Conservation (phyloP, 2,329 filamentous ascomycete species). For the Tolypocladium ovalisporum region DNA sequence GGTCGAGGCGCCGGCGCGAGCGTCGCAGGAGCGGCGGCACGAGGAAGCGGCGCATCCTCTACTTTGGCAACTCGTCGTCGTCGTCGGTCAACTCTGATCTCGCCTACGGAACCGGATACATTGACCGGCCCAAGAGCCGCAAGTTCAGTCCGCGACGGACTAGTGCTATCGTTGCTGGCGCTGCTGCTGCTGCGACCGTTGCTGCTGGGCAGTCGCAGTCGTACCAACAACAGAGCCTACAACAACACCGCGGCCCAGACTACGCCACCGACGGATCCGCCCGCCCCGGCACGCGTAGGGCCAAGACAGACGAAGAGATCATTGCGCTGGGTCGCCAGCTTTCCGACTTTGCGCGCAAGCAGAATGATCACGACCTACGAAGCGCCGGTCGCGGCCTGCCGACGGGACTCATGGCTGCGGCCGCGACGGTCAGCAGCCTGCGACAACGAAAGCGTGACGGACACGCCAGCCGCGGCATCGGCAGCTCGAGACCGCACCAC, state of each 20-base stretch:
- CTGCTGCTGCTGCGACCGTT: neutral
- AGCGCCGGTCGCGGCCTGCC: constrained; percentile 20
- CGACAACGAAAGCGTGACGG: constrained; percentile 25
- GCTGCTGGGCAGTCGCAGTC: neutral
- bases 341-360: constrained; percentile 37
- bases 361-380: constrained; percentile 39
- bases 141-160: constrained; percentile 14
- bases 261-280: neutral
- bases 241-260: neutral
- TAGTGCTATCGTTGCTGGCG: neutral
- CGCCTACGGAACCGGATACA: constrained; percentile 53
- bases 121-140: constrained; percentile 26
- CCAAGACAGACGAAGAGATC: constrained; percentile 46
- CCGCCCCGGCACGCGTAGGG: constrained; percentile 11
- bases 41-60: constrained; percentile 43
- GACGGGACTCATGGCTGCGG: constrained; percentile 22
- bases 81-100: constrained; percentile 59
- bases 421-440: constrained; percentile 29
- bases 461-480: constrained; percentile 22
- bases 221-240: neutral
- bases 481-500: constrained; percentile 27
- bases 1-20: constrained; percentile 24
- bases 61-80: constrained; percentile 51
- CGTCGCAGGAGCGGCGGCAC: constrained; percentile 28
- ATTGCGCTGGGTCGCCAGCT: constrained; percentile 43